Conservation (phyloP, 2,329 filamentous ascomycete species). For the Epichloe typhina region DNA sequence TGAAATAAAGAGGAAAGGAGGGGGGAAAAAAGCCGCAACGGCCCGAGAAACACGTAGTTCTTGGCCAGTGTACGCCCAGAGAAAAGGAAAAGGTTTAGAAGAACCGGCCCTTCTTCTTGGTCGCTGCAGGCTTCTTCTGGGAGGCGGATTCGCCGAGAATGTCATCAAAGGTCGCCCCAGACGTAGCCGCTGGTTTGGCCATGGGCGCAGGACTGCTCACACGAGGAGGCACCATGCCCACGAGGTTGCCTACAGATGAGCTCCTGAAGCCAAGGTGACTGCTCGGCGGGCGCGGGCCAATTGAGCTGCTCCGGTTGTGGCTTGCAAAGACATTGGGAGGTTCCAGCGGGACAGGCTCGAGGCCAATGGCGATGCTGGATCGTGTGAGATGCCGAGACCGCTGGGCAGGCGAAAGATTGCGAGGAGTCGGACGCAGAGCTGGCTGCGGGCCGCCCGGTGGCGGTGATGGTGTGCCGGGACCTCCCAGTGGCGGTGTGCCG, state of each 20-base stretch:
- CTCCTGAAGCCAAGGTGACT: slow-evolving; percentile 20
- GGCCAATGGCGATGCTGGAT: slow-evolving; percentile 29
- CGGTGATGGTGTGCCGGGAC: slow-evolving; percentile 16
- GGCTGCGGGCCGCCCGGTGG: slow-evolving; percentile 13
- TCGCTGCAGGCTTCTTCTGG: slow-evolving; percentile 16
- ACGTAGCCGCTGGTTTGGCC: slow-evolving; percentile 12
- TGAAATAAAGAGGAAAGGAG: neutral
- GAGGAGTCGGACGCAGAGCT: slow-evolving; percentile 18
- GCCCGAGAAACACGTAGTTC: neutral
- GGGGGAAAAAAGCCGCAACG: neutral
- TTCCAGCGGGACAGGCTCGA: slow-evolving; percentile 29
- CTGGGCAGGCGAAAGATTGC: slow-evolving; percentile 24
- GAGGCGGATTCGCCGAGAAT: slow-evolving; percentile 24
- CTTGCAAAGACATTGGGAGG: slow-evolving; percentile 15
- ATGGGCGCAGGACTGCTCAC: slow-evolving; percentile 8
- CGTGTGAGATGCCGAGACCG: slow-evolving; percentile 23
- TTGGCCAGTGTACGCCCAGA: neutral
- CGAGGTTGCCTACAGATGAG: slow-evolving; percentile 23
- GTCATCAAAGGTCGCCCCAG: slow-evolving; percentile 34
- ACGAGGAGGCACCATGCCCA: slow-evolving; percentile 10
- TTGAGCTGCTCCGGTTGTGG: slow-evolving; percentile 23
- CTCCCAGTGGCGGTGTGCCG: slow-evolving; percentile 9
- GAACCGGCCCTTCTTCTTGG: slow-evolving; percentile 29
- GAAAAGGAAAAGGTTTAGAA: slow-evolving; percentile 15
- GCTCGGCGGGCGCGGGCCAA: slow-evolving; percentile 20